A percentile compares a stretch with the other conserved stretches of the same genome.
Conservation (phyloP, 2,329 filamentous ascomycete genomes). For the Pestalotiopsis sp. region DNA sequence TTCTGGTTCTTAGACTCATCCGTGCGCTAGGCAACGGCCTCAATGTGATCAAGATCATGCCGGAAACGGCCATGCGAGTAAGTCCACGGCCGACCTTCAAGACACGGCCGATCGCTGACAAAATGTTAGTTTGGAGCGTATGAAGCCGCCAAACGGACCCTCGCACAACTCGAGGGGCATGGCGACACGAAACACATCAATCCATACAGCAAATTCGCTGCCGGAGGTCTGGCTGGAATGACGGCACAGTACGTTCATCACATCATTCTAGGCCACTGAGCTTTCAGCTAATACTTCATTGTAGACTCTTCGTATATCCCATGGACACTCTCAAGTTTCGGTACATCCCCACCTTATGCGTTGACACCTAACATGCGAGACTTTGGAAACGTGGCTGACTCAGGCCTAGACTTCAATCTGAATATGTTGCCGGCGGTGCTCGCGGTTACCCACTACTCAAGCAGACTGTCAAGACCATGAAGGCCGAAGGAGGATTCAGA, state of each 20-base stretch:
- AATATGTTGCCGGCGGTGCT: slow-evolving; percentile 83
- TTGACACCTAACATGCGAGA: slow-evolving; percentile 2
- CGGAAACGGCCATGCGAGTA: slow-evolving; percentile 91
- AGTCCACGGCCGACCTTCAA: slow-evolving; percentile 11
- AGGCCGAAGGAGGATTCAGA: slow-evolving; percentile 70
- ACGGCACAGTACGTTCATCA: slow-evolving; percentile 73
- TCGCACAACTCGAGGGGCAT: slow-evolving; percentile 87
- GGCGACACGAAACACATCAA: slow-evolving; percentile 78
- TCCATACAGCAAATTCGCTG: slow-evolving; percentile 84
- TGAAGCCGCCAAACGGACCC: slow-evolving; percentile 87
- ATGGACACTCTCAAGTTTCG: slow-evolving; percentile 80
- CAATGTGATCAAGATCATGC: slow-evolving; percentile 98
- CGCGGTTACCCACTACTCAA: slow-evolving; percentile 82
- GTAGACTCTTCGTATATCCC: slow-evolving; percentile 87
- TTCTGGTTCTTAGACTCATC: background rate
- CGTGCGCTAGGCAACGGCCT: slow-evolving; percentile 79
- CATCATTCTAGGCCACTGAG: slow-evolving; percentile 5
- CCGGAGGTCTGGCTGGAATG: slow-evolving; percentile 91
- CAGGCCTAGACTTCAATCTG: slow-evolving; percentile 83
- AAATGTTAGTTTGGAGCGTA: slow-evolving; percentile 78
- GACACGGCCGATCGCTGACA: background rate
- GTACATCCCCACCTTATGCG: slow-evolving; percentile 26
- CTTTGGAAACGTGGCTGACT: slow-evolving; percentile 20
- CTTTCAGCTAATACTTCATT: slow-evolving; percentile 22
- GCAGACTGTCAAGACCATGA: slow-evolving; percentile 86